A percentile compares a stretch with the other conserved stretches of the same genome.
Conservation (phyloP, 148 eudicot genomes). For the Chenopodium quinoa region DNA sequence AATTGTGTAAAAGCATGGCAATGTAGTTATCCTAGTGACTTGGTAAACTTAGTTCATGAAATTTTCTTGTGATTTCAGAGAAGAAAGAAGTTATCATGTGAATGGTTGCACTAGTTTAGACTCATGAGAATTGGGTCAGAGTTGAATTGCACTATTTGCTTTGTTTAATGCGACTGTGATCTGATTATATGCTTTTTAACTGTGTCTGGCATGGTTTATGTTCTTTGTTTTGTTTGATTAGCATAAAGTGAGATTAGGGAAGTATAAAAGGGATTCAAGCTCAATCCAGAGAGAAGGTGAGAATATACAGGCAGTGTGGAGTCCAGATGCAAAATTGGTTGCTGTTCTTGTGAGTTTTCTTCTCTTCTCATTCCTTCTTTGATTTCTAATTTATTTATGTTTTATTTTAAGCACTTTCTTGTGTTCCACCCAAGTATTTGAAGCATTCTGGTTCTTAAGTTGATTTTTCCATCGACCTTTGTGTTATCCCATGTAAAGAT, state of each 20-base stretch:
- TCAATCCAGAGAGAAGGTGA: conserved; percentile 77
- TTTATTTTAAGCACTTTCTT: background rate
- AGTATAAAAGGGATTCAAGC: conserved; percentile 65
- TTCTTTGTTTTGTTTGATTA: conserved; percentile 26
- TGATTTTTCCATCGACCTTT: background rate
- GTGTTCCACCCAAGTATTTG: background rate
- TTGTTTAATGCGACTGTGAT: background rate
- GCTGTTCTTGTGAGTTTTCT: conserved; percentile 75
- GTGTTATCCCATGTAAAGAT: background rate
- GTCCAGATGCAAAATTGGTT: conserved; percentile 76
- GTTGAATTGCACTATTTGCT: background rate
- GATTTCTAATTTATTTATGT: background rate
- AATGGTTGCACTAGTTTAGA: background rate
- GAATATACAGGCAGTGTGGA: conserved; percentile 86
- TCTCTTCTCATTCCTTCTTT: conserved; percentile 12
- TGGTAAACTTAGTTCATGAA: background rate
- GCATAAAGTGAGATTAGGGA: conserved; percentile 89
- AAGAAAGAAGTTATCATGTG: no score
- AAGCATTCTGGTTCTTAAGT: background rate
- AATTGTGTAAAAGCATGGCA: no score
- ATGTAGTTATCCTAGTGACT: background rate
- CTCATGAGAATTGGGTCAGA: background rate
- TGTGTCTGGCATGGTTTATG: conserved; percentile 10
- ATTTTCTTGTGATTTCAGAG: background rate
- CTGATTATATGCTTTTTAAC: background rate